A percentile compares a stretch with the other conserved stretches of the same genome.
Evolutionary conservation across 805 yeast genomes (phyloP).

Genomic region (Cyberlindnera americana): DNA sequence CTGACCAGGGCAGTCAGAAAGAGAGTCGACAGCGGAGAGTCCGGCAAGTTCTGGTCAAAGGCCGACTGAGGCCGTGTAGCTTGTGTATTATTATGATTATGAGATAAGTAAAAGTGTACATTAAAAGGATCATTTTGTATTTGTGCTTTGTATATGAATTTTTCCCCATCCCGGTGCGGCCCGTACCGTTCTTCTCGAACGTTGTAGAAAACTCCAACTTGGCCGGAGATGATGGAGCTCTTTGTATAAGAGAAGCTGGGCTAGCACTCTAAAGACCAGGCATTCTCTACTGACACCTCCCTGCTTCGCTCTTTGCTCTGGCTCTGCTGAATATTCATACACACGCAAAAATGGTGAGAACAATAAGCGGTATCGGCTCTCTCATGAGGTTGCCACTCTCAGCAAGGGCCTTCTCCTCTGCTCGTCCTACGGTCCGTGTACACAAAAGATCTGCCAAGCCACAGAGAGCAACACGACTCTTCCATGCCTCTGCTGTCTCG

Average conservation of each 20-base stretch:
- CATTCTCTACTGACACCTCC: no score
- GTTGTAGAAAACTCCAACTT: conserved; percentile 1
- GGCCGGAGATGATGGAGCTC: no score
- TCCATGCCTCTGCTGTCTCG: conserved; percentile 39
- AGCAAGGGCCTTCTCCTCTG: conserved; percentile 9
- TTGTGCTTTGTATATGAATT: no score
- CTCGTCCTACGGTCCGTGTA: conserved; percentile 1
- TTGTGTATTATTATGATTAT: not conserved
- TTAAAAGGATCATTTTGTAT: no score
- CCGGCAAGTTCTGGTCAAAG: conserved; percentile 33
- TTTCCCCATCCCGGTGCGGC: not conserved
- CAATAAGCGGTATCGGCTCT: conserved; percentile 4
- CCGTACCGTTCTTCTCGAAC: conserved; percentile 4
- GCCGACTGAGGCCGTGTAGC: not conserved
- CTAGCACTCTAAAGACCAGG: no score
- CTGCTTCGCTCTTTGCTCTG: no score
- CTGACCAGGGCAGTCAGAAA: conserved; percentile 38
- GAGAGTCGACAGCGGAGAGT: conserved; percentile 39
- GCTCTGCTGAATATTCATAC: no score
- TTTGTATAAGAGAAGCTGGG: no score
- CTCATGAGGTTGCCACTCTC: conserved; percentile 9
- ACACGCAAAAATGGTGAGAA: conserved; percentile 8
- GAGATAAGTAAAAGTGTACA: not conserved
- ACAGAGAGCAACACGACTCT: conserved; percentile 22
- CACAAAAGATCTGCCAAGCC: conserved; percentile 2